Conservation (phyloP, 2,329 filamentous ascomycete genomes). For the Chalara sp. region DNA sequence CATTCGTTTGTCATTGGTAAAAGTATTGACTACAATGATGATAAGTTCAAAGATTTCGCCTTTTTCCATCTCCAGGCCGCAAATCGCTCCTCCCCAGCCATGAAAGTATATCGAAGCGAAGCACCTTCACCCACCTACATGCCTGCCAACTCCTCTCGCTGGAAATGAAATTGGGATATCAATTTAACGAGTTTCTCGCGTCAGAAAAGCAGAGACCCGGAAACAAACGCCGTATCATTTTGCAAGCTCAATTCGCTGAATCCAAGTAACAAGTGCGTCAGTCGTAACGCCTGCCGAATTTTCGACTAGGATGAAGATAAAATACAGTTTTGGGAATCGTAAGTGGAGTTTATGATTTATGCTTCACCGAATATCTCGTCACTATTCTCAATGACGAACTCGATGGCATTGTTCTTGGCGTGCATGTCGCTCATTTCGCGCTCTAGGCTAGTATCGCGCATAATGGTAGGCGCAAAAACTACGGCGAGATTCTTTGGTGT, state of each 20-base stretch:
- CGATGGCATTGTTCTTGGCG: conserved; percentile 83
- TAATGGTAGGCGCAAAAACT: conserved; percentile 95
- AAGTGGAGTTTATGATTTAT: conserved; percentile 2
- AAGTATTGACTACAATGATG: conserved; percentile 15
- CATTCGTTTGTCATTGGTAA: conserved; percentile 10
- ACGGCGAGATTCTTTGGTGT: conserved; percentile 93
- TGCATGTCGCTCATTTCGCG: conserved; percentile 96
- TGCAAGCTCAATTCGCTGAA: background rate
- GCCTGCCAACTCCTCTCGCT: background rate
- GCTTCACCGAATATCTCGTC: conserved; percentile 61
- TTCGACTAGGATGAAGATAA: background rate
- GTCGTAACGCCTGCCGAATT: background rate
- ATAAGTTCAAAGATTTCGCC: conserved; percentile 8
- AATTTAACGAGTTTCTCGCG: conserved; percentile 9
- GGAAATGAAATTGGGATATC: conserved; percentile 13
- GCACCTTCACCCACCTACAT: background rate
- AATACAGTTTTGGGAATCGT: conserved; percentile 10
- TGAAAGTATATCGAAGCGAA: background rate
- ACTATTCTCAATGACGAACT: conserved; percentile 89
- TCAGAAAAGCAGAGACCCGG: background rate
- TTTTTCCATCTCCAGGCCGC: background rate
- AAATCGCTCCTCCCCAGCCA: background rate
- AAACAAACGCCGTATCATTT: conserved; percentile 1
- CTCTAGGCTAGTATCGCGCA: conserved; percentile 84
- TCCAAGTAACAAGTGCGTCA: background rate